Conservation (phyloP, 306 rosid genomes). For the Vigna nakashimae region DNA sequence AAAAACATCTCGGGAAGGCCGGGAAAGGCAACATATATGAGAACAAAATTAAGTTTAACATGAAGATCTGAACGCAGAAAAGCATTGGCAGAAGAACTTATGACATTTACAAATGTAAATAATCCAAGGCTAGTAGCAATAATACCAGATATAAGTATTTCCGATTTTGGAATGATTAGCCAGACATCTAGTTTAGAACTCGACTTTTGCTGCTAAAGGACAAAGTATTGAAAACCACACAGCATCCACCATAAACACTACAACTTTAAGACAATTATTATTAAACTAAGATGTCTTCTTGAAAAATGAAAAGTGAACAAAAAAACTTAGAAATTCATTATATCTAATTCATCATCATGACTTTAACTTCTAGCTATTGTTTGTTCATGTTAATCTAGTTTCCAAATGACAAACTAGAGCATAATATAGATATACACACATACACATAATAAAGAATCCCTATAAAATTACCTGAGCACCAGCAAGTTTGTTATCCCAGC, state of each 20-base stretch:
- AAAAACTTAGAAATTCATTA: slow-evolving; percentile 2
- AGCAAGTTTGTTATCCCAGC: slow-evolving; percentile 99
- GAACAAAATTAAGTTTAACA: neutral
- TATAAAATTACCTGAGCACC: slow-evolving; percentile 86
- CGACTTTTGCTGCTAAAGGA: neutral
- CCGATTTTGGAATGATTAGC: neutral
- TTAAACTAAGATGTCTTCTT: neutral
- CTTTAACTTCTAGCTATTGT: neutral
- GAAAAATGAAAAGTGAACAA: neutral
- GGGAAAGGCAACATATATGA: neutral
- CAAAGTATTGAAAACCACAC: neutral
- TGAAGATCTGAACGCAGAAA: neutral
- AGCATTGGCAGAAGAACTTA: neutral
- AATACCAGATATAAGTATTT: neutral
- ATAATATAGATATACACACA: neutral
- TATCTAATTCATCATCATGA: neutral
- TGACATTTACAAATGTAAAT: neutral
- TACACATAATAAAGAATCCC: neutral
- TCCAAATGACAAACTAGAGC: slow-evolving; percentile 8
- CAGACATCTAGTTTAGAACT: neutral
- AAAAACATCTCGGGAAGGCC: neutral
- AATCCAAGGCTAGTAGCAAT: neutral
- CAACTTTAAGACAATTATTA: neutral
- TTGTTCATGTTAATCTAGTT: slow-evolving; percentile 17
- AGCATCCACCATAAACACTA: neutral